These are phyloP conservation scores for Lactuca sativa DNA, from an alignment of 129 eudicot species.

Conservation along the genomic window DNA sequence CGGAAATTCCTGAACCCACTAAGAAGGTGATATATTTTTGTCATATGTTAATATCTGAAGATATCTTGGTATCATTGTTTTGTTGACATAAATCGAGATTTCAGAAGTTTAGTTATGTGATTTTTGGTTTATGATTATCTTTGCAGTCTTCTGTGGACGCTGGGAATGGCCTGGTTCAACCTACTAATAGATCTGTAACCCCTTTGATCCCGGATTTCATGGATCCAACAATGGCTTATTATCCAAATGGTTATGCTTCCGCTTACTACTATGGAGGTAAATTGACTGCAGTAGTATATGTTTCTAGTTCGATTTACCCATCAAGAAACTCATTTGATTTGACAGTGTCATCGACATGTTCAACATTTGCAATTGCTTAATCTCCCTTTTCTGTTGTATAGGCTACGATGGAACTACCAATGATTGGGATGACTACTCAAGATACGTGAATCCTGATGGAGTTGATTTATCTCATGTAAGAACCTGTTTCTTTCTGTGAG, in stretches of 20 bases:
- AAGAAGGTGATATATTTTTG: conserved; percentile 49
- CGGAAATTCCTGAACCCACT: conserved; percentile 52
- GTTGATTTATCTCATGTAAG: neutral
- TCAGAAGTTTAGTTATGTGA: neutral
- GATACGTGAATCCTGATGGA: neutral
- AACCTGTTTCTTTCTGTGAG: neutral
- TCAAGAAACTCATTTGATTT: neutral
- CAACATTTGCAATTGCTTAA: too few relatives aligned
- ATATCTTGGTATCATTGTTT: neutral
- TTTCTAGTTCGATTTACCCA: neutral
- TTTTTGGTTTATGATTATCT: neutral
- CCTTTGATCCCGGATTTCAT: neutral
- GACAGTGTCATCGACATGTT: too few relatives aligned
- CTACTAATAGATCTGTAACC: neutral
- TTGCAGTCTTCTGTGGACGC: neutral
- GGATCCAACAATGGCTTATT: neutral
- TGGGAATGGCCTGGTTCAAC: neutral
- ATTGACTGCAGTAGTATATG: neutral
- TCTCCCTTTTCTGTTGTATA: neutral
- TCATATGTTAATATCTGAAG: neutral
- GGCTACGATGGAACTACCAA: neutral
- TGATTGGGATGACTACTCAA: neutral
- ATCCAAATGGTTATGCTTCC: neutral
- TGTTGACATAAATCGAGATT: too few relatives aligned
- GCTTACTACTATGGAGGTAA: neutral